Evolutionary conservation across 1,284 basidiomycete species (phyloP), one percentile per base, ranked within the genome.

Genomic region (Schizopora paradoxa): DNA sequence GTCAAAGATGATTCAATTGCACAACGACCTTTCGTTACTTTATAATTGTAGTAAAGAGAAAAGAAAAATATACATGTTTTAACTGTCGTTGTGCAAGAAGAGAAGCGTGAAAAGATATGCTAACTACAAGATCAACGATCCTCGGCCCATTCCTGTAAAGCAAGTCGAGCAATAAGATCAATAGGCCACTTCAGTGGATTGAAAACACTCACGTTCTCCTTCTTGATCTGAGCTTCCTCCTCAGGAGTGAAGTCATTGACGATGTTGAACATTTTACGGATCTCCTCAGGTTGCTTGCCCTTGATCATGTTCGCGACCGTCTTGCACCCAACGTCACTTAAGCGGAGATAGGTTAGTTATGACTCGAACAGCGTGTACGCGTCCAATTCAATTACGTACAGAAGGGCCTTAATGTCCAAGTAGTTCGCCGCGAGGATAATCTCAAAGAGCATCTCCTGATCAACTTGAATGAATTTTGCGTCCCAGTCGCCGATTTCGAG

Each of bases 221-320:
- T 97, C 79, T 93, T 92, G 76, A 99, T 99, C 71, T 99, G 95
- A 38, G 93, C 94, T 82, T 99, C 96, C 66, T 99, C 96, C 65
- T 99, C 96, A 23, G 95, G 93, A 2, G 95, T 98, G 63, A 99
- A 99, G 70, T 99, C 96, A 66, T 97, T 96, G 47, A 91, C 87
- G 53, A 95, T 94, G 77, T 97, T 96, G 79, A 96, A 95, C 38
- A 95, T 77, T 63, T 95, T 94, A 52, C 92, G 87, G 59, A 95
- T 95, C 69, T 96, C 93, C 63, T 94, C 90, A 13, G 92, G 91
- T 6, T 91, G 91, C 77, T 96, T 96, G 34, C 93, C 93, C 73
- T 96, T 96, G 75, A 96, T 96, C 96, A 99, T 99, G 77, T 99
- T 98, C 22, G 96, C 96, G 6, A 99, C 96, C 11, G 95, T 99